A percentile compares a stretch with the other conserved stretches of the same genome.
These are phyloP conservation scores for Fallopia convolvulus DNA, from an alignment of 148 eudicot species.

Conservation along the genomic window DNA sequence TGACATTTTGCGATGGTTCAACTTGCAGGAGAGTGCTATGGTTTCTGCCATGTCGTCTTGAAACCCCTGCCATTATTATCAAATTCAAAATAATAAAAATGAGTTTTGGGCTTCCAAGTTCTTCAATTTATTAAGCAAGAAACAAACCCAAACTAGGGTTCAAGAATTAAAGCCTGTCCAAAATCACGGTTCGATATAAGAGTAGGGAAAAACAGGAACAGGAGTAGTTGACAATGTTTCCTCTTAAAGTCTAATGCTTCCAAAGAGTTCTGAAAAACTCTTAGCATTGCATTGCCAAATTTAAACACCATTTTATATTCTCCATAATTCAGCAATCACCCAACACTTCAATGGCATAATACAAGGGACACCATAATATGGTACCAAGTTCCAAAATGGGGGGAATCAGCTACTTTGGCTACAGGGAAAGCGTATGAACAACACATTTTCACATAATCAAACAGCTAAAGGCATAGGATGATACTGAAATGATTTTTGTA, in stretches of 20 bases:
- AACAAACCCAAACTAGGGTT: neutral
- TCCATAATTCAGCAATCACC: neutral
- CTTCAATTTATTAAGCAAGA: neutral
- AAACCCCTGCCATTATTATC: slow-evolving; percentile 25
- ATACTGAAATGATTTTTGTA: neutral
- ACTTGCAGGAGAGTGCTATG: slow-evolving; percentile 27
- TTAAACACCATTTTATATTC: neutral
- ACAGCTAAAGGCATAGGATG: neutral
- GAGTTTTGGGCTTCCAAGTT: neutral
- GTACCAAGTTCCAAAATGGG: neutral
- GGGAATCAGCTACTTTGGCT: neutral
- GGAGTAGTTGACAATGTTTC: neutral
- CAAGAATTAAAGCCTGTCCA: neutral
- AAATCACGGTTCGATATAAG: neutral
- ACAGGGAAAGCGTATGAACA: neutral
- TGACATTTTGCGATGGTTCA: slow-evolving; percentile 35
- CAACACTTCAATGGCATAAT: neutral
- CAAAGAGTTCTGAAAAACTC: neutral
- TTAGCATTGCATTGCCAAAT: neutral
- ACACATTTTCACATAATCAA: neutral
- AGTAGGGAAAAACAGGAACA: neutral
- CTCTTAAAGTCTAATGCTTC: neutral
- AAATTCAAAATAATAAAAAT: neutral
- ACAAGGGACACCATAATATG: neutral
- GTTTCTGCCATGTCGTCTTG: slow-evolving; percentile 36